These are phyloP conservation scores for Coemansia sp. DNA, from an alignment of 192 early-diverging fungal species.

Conservation along the genomic window DNA sequence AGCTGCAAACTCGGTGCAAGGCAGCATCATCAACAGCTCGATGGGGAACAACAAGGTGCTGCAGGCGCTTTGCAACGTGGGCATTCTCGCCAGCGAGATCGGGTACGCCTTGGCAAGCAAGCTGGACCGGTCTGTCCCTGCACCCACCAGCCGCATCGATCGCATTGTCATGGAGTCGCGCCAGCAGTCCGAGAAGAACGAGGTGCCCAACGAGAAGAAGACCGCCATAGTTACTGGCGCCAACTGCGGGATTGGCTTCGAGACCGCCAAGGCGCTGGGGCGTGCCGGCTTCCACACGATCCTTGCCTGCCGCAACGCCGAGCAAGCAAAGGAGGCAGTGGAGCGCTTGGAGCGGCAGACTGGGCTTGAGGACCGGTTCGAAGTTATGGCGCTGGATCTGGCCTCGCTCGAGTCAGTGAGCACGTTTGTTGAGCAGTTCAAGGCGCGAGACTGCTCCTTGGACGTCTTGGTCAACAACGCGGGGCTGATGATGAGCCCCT, in stretches of 20 bases:
- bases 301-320: conserved; percentile 39
- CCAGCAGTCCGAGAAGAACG: background rate
- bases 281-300: conserved; percentile 56
- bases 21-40: background rate
- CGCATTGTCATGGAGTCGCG: conserved; percentile 22
- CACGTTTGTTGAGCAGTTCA: conserved; percentile 41
- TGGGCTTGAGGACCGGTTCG: conserved; percentile 28
- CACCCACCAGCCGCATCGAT: conserved; percentile 34
- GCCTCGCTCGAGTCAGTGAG: conserved; percentile 48
- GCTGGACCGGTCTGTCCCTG: conserved; percentile 23
- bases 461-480: conserved; percentile 52
- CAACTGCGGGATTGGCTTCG: conserved; percentile 61
- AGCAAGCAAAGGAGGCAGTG: conserved; percentile 35
- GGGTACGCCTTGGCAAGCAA: conserved; percentile 28
- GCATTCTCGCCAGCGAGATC: conserved; percentile 23
- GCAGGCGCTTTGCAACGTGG: conserved; percentile 4
- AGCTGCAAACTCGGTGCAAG: conserved; percentile 26
- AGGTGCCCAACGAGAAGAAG: conserved; percentile 19
- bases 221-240: conserved; percentile 56
- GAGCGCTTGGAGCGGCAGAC: conserved; percentile 37
- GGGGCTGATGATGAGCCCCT: conserved; percentile 63
- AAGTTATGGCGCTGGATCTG: conserved; percentile 54
- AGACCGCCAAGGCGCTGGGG: conserved; percentile 58
- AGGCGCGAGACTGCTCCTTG: conserved; percentile 15
- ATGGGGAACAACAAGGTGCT: background rate